Conservation (phyloP, 257 asterid genomes). For the Knoxia roxburghii region DNA sequence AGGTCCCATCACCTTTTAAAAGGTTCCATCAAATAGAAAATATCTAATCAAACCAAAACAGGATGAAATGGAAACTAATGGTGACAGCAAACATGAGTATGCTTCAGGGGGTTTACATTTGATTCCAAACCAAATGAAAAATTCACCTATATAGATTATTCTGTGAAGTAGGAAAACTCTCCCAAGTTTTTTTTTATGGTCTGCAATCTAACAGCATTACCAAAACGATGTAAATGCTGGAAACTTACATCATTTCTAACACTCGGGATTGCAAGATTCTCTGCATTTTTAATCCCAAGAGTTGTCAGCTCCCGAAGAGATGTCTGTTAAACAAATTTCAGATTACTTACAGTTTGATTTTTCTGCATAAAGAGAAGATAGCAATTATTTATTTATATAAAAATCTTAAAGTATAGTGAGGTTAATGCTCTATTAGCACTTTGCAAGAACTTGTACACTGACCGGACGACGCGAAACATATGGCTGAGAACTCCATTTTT, state of each 20-base stretch:
- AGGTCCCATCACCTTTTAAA: neutral
- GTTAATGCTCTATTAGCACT: constrained; percentile 12
- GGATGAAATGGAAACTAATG: neutral
- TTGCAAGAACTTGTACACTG: constrained; percentile 30
- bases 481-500: constrained; percentile 83
- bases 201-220: neutral
- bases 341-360: constrained; percentile 14
- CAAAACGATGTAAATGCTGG: constrained; percentile 6
- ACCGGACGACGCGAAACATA: constrained; percentile 94
- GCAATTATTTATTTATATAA: constrained; percentile 11
- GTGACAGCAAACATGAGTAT: neutral
- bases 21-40: neutral
- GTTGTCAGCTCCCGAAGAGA: constrained; percentile 81
- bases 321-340: constrained; percentile 48
- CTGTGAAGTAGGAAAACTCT: neutral
- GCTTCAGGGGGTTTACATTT: neutral
- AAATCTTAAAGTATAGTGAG: neutral
- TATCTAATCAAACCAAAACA: neutral
- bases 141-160: neutral
- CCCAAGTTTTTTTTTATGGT: neutral
- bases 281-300: constrained; percentile 87
- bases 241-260: constrained; percentile 80
- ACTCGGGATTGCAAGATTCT: constrained; percentile 91
- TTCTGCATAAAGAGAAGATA: constrained; percentile 1
- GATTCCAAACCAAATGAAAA: neutral